Evolutionary conservation across 2,329 filamentous ascomycete species (phyloP), one percentile per base, ranked within the genome.

Genomic region (Colletotrichum magnum): DNA sequence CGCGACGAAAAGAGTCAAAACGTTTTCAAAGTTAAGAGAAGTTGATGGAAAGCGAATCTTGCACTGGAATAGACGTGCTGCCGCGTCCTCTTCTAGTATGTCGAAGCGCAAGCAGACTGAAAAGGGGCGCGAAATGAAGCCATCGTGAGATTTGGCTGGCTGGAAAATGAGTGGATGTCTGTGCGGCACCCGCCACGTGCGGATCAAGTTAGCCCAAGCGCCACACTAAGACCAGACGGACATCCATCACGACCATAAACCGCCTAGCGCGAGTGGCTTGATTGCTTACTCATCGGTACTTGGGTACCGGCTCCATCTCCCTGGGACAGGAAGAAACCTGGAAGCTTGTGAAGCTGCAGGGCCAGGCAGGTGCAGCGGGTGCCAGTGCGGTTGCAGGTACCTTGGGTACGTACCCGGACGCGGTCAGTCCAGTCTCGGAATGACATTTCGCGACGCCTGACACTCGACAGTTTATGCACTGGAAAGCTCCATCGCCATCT

Each of bases 391-490:
- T n/a, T 15, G 41, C 13, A 63, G 60, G 36, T 39, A 47, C 62
- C 41, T 5, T 32, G 9, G 26, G 16, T 66, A 66, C 63, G 63
- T 66, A 66, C 50, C 51, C n/a, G 18, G 53, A 57, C 63, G 68
- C 68, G 68, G 68, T 68, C 57, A 70, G 68, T 70, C 63, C 57
- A 70, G 68, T 70, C 64, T 71, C 70, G 70, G 70, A 69, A 71
- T 71, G 70, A 71, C 68, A 77, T 76, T 77, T 77, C 76, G 75
- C 75, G 75, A 77, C 76, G 75, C 71, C 70, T 76, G 73, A 72
- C 74, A 74, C 75, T 73, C 58, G 72, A 69, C 72, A 74, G 28
- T 77, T 77, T 74, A 77, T 78, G 75, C 75, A 70, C 53, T 43
- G 53, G 66, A 58, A 13, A 26, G 12, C 41, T 43, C 52, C 47